Conservation (phyloP, 139 green algal genomes). For the Chlamydomonas schloesseri region DNA sequence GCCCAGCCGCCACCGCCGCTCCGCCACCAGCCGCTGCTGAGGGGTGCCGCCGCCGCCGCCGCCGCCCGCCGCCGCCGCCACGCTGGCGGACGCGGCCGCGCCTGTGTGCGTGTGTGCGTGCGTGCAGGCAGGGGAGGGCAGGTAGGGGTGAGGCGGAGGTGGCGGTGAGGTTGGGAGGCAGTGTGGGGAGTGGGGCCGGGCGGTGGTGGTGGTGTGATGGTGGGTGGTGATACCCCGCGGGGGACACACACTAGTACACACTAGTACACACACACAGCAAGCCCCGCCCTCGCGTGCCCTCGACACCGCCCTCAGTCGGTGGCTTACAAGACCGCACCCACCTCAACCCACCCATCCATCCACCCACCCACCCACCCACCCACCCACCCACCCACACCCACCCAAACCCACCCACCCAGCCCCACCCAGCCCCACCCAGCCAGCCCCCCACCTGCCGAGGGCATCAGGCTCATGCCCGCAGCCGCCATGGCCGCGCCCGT, state of each 20-base stretch:
- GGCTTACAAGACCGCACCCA: too few relatives aligned
- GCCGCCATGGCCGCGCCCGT: slow-evolving; percentile 45
- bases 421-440: neutral
- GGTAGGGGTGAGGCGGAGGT: neutral
- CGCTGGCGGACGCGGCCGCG: neutral
- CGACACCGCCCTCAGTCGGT: too few relatives aligned
- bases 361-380: neutral
- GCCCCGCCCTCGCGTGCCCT: too few relatives aligned
- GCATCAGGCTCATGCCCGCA: slow-evolving; percentile 26
- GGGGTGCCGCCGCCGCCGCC: slow-evolving; percentile 12
- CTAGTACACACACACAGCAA: too few relatives aligned
- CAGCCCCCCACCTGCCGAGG: neutral
- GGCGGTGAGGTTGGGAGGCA: too few relatives aligned
- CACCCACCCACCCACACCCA: neutral
- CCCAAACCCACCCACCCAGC: neutral
- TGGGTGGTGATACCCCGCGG: too few relatives aligned
- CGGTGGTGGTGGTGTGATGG: too few relatives aligned
- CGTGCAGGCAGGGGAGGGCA: neutral
- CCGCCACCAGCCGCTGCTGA: slow-evolving; percentile 83
- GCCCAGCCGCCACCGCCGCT: slow-evolving; percentile 91
- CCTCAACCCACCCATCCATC: neutral
- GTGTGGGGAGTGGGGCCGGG: too few relatives aligned
- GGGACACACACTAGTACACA: too few relatives aligned
- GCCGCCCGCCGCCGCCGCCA: neutral
- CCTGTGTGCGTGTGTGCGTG: too few relatives aligned